These are phyloP conservation scores for Calonectria pteridis DNA, from an alignment of 2,329 filamentous ascomycete species.

Conservation along the genomic window DNA sequence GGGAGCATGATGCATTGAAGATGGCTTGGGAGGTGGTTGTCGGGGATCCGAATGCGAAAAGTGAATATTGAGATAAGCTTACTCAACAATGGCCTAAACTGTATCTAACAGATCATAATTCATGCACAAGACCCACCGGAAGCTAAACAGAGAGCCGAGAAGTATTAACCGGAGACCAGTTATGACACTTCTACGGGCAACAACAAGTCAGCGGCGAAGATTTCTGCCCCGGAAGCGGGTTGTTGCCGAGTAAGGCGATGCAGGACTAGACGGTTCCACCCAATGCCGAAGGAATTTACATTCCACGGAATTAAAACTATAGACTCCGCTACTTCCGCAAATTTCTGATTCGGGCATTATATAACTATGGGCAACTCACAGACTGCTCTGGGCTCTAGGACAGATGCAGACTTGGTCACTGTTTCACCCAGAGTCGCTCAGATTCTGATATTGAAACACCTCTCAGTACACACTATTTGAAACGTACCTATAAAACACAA, in stretches of 20 bases:
- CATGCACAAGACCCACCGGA: too few species aligned
- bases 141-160: too few species aligned
- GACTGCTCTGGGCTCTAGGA: background rate
- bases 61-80: too few species aligned
- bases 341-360: background rate
- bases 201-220: too few species aligned
- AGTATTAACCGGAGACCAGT: too few species aligned
- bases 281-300: background rate
- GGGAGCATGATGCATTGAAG: background rate
- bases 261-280: background rate
- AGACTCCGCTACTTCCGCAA: background rate
- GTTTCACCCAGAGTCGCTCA: background rate
- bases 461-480: background rate
- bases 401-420: background rate
- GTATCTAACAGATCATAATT: background rate
- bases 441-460: background rate
- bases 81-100: too few species aligned
- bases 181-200: too few species aligned
- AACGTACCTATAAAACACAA: background rate
- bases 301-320: background rate
- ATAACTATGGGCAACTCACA: background rate
- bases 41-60: background rate
- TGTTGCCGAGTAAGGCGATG: background rate
- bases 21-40: background rate
- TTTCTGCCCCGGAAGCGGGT: background rate